Base-by-base conservation (phyloP, 768 basidiomycete species). In the Hygrophorus russula region DNA sequence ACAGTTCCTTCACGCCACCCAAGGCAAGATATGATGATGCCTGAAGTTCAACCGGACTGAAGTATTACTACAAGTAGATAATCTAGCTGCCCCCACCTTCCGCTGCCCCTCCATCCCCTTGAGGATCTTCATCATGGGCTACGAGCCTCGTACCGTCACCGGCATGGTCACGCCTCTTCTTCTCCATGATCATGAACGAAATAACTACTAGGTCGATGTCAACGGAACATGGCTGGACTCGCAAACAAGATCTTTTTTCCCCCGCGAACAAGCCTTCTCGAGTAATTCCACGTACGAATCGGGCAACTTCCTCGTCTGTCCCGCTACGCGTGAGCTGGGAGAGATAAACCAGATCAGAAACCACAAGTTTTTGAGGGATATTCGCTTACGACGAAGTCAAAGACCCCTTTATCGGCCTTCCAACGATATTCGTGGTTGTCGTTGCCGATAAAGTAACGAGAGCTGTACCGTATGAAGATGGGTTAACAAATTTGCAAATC, bases 141-240 rank as follows among this genome's bases (percentile, higher is more conserved):
- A 45, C 47, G 19, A 56, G 34, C 20, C 46, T 46, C 14, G 55
- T 52, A 5, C 61, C 59, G 46, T 65, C 62, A 6, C 59, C 63
- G 1, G 53, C 54, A 37, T 56, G 56, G 34, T 71, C 70, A 14
- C 71, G 63, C 33, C 71, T 60, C 52, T 71, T 71, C 59, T 68
- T 73, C 60, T 74, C 74, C 63, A 75, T 65, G 44, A 78, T 66
- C 43, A 76, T 49, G 48, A 76, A 76, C 13, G 76, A 71, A 18
- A 76, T 56, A 10, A 77, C 56, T 32, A 77, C 58, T 38, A 77
- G 59, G 55, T 77, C 74, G 44, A 73, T 60, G 52, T 76, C 69
- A 15, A 49, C 54, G 20, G 61, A 60, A 43, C 61, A 64, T n/a
- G 73, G 70, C 41, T 73, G 63, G 36, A 75, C 65, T 34, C 59